Conservation (phyloP, 2,329 filamentous ascomycete species). For the Albophoma yamanashiensis region DNA sequence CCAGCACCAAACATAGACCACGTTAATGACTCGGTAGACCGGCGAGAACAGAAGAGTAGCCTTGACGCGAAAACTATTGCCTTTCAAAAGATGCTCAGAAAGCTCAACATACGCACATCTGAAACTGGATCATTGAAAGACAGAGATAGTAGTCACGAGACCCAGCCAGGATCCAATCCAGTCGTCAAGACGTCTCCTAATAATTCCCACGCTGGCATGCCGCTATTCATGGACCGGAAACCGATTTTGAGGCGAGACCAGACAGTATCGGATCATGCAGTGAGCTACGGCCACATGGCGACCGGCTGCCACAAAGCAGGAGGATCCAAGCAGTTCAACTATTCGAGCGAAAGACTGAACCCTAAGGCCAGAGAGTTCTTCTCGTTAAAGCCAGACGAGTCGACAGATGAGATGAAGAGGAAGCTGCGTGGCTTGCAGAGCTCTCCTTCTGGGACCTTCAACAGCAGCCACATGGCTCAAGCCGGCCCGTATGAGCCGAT, state of each 20-base stretch:
- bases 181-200: background rate
- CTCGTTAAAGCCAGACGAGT: background rate
- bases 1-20: background rate
- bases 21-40: no score
- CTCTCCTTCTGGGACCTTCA: background rate
- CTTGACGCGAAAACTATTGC: slow-evolving; percentile 9
- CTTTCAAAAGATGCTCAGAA: slow-evolving; percentile 17
- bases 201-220: background rate
- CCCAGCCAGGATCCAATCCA: background rate
- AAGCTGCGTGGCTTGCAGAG: background rate
- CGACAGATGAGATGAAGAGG: background rate
- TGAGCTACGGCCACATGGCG: background rate
- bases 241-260: slow-evolving; percentile 1
- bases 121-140: slow-evolving; percentile 1
- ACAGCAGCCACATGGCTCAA: background rate
- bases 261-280: slow-evolving; percentile 6
- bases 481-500: background rate
- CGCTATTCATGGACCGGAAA: no score
- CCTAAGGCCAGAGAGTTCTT: slow-evolving; percentile 10
- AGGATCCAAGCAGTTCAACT: background rate
- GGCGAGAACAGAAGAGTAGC: background rate
- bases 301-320: background rate
- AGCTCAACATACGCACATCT: slow-evolving; percentile 9
- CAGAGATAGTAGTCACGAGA: background rate
- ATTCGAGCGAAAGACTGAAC: slow-evolving; percentile 2